Base-by-base conservation (phyloP, 2,329 filamentous ascomycete species). In the Trichoderma semiorbis region DNA sequence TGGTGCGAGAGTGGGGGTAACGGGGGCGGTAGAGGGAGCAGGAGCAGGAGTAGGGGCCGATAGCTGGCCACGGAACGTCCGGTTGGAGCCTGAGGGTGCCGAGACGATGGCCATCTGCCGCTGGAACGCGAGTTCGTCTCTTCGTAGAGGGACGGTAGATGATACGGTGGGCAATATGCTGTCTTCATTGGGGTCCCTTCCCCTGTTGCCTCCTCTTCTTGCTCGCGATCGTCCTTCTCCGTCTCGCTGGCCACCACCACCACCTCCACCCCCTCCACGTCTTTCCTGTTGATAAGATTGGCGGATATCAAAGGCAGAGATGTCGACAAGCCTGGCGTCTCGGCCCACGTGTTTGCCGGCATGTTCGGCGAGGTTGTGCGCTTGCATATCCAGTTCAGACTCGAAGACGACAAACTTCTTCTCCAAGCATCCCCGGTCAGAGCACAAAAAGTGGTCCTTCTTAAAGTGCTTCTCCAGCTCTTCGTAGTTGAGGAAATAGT, bases 381-480 rank as follows among this genome's bases (percentile, higher is more conserved):
- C 96, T 80, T 98, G 97, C 61, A 99, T 84, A 78, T 99, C 96
- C 85, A 99, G 91, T 78, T 98, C 93, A 0, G 94, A 95, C 70
- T 94, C 93, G 76, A 99, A 99, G 0, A 98, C 96, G 34, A 98
- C 92, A 79, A 98, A 98, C 80, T 98, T 98, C 88, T 97, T 97
- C 76, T 98, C 96, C 78, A 96, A 80, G 78, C 96, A 99, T 78
- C 97, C 95, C 69, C 88, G 86, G 77, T 99, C 94, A 7, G 89
- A 81, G 78, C 96, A 99, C 0, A 95, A 84, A 78, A 91, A 97
- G 80, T 99, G 96, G 71, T 96, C 94, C 75, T 91, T 91, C 74
- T 89, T 88, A 79, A 98, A 98, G 81, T 99, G 96, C 47, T 90
- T 84, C 78, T 97, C 94, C 3, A 99, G 85, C 0, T 92, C 89